Evolutionary conservation across 1,284 basidiomycete genomes (phyloP).

Genomic region (Lentinus polychrous): DNA sequence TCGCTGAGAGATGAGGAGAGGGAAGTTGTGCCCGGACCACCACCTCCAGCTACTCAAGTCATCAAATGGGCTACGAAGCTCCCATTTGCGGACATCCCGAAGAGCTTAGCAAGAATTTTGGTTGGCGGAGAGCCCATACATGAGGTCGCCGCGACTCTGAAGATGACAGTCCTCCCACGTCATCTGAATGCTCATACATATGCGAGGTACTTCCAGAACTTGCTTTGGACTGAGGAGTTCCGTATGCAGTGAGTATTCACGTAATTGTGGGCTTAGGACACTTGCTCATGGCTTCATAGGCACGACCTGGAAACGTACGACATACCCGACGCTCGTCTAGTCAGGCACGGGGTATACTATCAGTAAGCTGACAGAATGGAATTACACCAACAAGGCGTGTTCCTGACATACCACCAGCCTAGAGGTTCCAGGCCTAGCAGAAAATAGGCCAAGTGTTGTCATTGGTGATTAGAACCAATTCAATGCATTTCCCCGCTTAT

Average conservation of each 20-base stretch:
- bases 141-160: slow-evolving; percentile 10
- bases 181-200: slow-evolving; percentile 35
- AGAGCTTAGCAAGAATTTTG: slow-evolving; percentile 11
- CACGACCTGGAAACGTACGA: slow-evolving; percentile 53
- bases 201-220: slow-evolving; percentile 37
- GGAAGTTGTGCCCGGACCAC: slow-evolving; percentile 40
- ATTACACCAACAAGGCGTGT: neutral
- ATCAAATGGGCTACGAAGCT: slow-evolving; percentile 24
- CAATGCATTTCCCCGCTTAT: too few species aligned
- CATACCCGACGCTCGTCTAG: slow-evolving; percentile 35
- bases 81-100: slow-evolving; percentile 17
- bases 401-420: slow-evolving; percentile 30
- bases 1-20: slow-evolving; percentile 32
- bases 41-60: slow-evolving; percentile 24
- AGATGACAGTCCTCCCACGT: slow-evolving; percentile 32
- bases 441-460: slow-evolving; percentile 58
- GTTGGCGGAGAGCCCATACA: slow-evolving; percentile 6
- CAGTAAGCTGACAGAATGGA: slow-evolving; percentile 30
- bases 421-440: slow-evolving; percentile 52
- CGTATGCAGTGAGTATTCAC: slow-evolving; percentile 43
- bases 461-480: slow-evolving; percentile 35
- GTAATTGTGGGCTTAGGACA: neutral
- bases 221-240: slow-evolving; percentile 55
- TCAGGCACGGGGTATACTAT: slow-evolving; percentile 28
- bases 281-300: slow-evolving; percentile 23